Percentiles rank a stretch among this genome's conserved stretches.
Evolutionary conservation across 441 rosid species (phyloP).

Genomic region (Theobroma grandiflorum): DNA sequence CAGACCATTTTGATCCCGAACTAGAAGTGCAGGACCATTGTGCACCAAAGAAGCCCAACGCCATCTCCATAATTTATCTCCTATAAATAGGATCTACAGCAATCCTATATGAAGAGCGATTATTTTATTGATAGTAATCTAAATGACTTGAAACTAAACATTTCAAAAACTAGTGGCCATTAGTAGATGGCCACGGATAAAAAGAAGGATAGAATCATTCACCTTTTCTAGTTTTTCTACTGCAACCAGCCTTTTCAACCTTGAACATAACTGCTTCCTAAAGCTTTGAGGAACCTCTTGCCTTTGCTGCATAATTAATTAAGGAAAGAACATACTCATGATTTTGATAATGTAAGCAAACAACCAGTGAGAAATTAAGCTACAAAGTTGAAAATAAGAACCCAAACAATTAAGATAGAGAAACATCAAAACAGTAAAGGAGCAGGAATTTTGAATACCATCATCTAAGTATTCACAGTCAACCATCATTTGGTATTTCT

Average conservation of each 20-base stretch:
- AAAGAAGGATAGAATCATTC: conserved; percentile 16
- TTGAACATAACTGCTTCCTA: conserved; percentile 59
- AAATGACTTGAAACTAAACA: neutral
- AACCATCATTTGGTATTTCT: neutral
- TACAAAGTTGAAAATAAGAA: neutral
- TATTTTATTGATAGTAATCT: neutral
- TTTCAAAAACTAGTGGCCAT: neutral
- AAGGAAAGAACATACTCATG: conserved; percentile 11
- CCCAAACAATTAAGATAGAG: neutral
- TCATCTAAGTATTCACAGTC: neutral
- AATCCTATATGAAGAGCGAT: neutral
- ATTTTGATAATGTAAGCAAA: conserved; percentile 6
- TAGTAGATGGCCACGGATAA: neutral
- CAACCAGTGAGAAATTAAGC: neutral
- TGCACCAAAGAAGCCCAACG: neutral
- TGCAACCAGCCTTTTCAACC: conserved; percentile 64
- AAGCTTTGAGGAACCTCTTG: conserved; percentile 62
- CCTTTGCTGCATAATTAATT: conserved; percentile 54
- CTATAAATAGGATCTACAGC: neutral
- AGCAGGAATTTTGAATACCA: neutral
- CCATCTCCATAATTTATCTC: neutral
- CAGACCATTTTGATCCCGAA: neutral
- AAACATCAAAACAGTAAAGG: neutral
- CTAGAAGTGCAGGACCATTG: neutral
- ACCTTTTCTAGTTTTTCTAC: conserved; percentile 76